phyloP scores from a whole-genome alignment of 2,329 filamentous ascomycete species.

The Leptographium galeiforme region DNA sequence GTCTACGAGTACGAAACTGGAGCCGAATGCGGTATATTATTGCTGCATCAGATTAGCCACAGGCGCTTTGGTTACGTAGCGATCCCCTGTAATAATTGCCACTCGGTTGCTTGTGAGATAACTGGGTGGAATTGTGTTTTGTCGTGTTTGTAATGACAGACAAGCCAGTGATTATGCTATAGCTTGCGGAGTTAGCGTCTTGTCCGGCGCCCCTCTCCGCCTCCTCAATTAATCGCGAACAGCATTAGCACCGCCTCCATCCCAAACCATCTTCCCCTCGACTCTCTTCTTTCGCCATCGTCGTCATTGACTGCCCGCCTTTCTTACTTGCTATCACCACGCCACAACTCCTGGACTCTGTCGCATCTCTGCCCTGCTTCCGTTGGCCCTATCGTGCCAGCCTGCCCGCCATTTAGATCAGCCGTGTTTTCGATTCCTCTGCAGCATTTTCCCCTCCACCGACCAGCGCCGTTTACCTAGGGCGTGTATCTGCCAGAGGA shows the following conservation, averaged over 20 bases:
- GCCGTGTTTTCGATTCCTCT: neutral
- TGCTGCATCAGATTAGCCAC: neutral
- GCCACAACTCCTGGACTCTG: neutral
- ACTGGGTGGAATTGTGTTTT: neutral
- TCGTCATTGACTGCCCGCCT: neutral
- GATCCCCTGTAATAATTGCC: neutral
- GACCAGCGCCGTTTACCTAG: neutral
- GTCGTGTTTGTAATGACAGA: neutral
- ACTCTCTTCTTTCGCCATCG: neutral
- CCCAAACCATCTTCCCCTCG: neutral
- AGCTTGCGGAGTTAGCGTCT: neutral
- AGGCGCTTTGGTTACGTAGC: neutral
- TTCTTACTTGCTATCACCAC: neutral
- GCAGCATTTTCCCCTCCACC: neutral
- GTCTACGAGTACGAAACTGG: neutral
- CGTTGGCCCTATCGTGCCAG: neutral
- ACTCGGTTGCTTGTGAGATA: neutral
- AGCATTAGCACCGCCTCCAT: neutral
- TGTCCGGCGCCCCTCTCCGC: neutral
- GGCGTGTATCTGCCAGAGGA: neutral
- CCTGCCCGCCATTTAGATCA: neutral
- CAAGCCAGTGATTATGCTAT: neutral
- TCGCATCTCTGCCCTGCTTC: neutral
- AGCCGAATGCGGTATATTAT: neutral
- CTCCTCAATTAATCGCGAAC: conserved; percentile 3